Evolutionary conservation across 176 grass and related monocot species (phyloP).

Genomic region (Aechmea fasciata): DNA sequence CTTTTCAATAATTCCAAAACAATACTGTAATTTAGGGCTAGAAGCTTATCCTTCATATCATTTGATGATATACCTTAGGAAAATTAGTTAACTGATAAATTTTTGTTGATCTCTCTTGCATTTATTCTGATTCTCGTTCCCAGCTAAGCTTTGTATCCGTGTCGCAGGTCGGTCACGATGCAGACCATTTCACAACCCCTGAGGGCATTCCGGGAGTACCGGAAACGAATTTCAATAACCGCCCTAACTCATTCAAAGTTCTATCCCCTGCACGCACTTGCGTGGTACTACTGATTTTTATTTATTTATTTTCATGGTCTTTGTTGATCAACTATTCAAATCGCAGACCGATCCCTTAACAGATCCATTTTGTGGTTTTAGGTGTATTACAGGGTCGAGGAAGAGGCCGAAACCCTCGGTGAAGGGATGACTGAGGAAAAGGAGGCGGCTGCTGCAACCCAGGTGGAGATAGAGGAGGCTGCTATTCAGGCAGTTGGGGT

Average conservation of each 20-base stretch:
- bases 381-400: conserved; percentile 47
- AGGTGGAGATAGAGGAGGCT: background rate
- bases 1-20: too few relatives aligned
- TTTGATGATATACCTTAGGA: too few relatives aligned
- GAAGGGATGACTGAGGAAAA: background rate
- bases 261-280: conserved; percentile 82
- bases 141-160: background rate
- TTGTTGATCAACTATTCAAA: background rate
- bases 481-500: background rate
- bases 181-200: conserved; percentile 77
- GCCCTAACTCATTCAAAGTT: conserved; percentile 90
- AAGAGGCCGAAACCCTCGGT: conserved; percentile 23
- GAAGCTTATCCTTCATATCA: too few relatives aligned
- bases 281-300: conserved; percentile 57
- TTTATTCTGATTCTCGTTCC: background rate
- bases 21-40: too few relatives aligned
- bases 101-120: too few relatives aligned
- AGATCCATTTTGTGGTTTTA: conserved; percentile 7
- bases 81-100: too few relatives aligned
- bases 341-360: conserved; percentile 3
- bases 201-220: conserved; percentile 82
- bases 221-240: conserved; percentile 94
- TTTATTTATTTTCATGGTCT: conserved; percentile 8
- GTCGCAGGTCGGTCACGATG: conserved; percentile 61
- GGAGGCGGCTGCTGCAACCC: background rate